Conservation (phyloP, 257 asterid species). For the Fraxinus pennsylvanica region DNA sequence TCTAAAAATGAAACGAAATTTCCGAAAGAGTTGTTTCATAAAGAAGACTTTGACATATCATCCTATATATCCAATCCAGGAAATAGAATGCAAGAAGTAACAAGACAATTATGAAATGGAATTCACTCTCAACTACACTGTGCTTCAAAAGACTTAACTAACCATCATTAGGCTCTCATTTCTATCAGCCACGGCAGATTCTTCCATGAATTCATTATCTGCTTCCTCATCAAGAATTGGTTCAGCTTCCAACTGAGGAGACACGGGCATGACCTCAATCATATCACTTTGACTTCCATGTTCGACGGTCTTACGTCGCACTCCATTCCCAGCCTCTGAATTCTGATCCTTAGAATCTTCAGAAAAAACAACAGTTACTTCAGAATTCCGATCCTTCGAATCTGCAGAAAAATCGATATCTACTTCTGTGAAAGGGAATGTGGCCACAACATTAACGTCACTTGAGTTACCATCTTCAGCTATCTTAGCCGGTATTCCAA, state of each 20-base stretch:
- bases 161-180: constrained; percentile 42
- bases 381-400: constrained; percentile 31
- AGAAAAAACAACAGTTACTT: constrained; percentile 24
- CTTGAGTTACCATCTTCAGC: constrained; percentile 13
- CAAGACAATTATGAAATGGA: constrained; percentile 9
- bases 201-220: constrained; percentile 26
- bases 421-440: constrained; percentile 9
- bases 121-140: background rate
- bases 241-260: constrained; percentile 40
- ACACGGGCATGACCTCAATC: constrained; percentile 27
- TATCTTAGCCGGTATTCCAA: constrained; percentile 14
- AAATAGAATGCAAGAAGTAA: background rate
- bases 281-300: constrained; percentile 26
- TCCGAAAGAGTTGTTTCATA: background rate
- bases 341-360: constrained; percentile 27
- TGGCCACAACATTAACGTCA: constrained; percentile 8
- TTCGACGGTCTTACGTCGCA: constrained; percentile 9
- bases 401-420: constrained; percentile 14
- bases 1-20: background rate
- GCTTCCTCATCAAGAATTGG: constrained; percentile 39
- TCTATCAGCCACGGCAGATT: constrained; percentile 30
- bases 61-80: background rate
- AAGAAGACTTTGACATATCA: background rate
- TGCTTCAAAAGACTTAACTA: constrained; percentile 31
- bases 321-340: constrained; percentile 24